Conservation (phyloP, 768 basidiomycete species). For the Obba rivulosa region DNA sequence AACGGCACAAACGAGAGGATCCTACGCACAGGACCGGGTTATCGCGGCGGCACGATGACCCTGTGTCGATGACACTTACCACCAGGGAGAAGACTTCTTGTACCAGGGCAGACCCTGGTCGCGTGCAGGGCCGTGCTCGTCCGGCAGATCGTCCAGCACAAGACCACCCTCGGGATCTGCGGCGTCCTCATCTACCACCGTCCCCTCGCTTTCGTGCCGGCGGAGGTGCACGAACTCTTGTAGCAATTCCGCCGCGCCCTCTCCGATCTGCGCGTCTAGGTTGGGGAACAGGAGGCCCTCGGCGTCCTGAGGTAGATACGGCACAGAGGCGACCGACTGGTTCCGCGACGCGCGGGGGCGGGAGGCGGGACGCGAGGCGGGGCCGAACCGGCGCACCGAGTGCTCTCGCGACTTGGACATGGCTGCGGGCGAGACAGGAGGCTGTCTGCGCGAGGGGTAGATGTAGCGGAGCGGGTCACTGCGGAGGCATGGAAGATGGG, state of each 20-base stretch:
- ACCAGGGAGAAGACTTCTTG: conserved; percentile 67
- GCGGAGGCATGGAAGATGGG: too few relatives aligned
- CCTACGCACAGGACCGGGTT: conserved; percentile 41
- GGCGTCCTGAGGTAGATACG: conserved; percentile 19
- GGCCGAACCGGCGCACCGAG: conserved; percentile 1
- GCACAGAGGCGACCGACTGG: conserved; percentile 18
- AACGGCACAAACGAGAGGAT: conserved; percentile 50
- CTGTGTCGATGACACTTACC: conserved; percentile 38
- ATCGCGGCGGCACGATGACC: background rate
- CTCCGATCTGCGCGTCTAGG: conserved; percentile 40
- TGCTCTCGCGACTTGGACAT: conserved; percentile 3
- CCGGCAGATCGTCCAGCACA: conserved; percentile 12
- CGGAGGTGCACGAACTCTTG: conserved; percentile 40
- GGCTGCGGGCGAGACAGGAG: conserved; percentile 4
- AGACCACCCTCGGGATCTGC: conserved; percentile 11
- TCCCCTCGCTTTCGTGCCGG: conserved; percentile 31
- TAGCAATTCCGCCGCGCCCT: conserved; percentile 42
- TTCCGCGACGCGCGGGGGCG: conserved; percentile 16
- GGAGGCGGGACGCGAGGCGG: conserved; percentile 8
- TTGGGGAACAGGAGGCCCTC: conserved; percentile 40
- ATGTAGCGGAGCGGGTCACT: too few relatives aligned
- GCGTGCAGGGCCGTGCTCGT: conserved; percentile 15
- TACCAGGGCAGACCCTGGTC: conserved; percentile 56
- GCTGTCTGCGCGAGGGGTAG: conserved; percentile 1
- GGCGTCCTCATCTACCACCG: conserved; percentile 22